phyloP scores from a whole-genome alignment of 2,329 filamentous ascomycete genomes.

The Bertia moriformis region DNA sequence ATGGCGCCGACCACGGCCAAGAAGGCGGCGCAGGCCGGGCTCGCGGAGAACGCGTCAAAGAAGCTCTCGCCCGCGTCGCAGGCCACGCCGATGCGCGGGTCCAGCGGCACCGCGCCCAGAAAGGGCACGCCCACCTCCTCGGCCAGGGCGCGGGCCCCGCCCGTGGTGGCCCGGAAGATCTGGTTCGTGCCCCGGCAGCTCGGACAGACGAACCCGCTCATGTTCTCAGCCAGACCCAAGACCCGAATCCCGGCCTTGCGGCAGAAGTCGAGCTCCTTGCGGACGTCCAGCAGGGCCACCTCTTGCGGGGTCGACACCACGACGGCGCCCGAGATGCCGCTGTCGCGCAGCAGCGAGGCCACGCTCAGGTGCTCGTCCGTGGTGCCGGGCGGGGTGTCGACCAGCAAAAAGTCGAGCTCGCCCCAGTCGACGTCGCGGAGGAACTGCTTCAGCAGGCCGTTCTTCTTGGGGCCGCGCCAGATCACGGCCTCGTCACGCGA shows the following conservation, averaged over 20 bases:
- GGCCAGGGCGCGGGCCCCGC: conserved; percentile 67
- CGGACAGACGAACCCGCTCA: conserved; percentile 92
- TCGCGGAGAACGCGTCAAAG: conserved; percentile 84
- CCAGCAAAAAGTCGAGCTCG: conserved; percentile 78
- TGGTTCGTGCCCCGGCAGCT: conserved; percentile 70
- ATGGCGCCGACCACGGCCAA: conserved; percentile 66
- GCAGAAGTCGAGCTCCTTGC: conserved; percentile 97
- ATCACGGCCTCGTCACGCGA: conserved; percentile 90
- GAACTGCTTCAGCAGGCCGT: conserved; percentile 94
- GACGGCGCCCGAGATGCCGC: conserved; percentile 83
- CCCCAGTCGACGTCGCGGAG: conserved; percentile 97
- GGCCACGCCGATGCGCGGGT: conserved; percentile 87
- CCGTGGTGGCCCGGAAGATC: conserved; percentile 85
- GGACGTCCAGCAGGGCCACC: conserved; percentile 76
- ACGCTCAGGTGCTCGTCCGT: conserved; percentile 91
- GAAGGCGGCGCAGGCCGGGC: conserved; percentile 73
- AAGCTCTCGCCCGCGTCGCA: conserved; percentile 97
- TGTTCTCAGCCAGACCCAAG: conserved; percentile 88
- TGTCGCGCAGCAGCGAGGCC: conserved; percentile 79
- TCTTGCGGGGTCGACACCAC: conserved; percentile 93
- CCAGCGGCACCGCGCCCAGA: conserved; percentile 75
- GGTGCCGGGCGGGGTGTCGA: conserved; percentile 91
- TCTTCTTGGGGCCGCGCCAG: conserved; percentile 97
- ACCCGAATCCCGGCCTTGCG: conserved; percentile 81
- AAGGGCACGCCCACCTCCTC: conserved; percentile 80